These are phyloP conservation scores for Graphiopsis chlorocephala DNA, from an alignment of 2,329 filamentous ascomycete species.

Conservation along the genomic window DNA sequence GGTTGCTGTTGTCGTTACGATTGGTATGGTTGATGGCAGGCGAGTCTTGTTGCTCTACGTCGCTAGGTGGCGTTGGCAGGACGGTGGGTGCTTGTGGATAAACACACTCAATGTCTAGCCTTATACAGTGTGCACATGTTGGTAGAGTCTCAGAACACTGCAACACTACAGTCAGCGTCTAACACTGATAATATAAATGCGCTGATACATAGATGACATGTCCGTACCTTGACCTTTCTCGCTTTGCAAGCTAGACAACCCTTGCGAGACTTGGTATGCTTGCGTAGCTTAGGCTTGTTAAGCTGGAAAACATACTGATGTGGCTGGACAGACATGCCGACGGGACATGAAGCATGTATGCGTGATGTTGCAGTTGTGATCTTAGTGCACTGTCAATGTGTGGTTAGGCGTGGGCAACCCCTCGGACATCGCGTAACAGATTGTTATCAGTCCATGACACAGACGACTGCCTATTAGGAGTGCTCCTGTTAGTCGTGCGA, in stretches of 20 bases:
- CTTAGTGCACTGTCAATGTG: neutral
- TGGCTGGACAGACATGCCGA: neutral
- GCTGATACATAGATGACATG: neutral
- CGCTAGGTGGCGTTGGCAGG: neutral
- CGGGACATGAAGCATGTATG: neutral
- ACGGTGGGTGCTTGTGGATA: neutral
- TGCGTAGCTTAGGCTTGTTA: neutral
- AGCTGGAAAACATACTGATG: neutral
- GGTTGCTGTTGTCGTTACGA: neutral
- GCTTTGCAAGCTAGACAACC: neutral
- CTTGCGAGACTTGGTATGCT: neutral
- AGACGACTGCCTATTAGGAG: neutral
- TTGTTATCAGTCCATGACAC: neutral
- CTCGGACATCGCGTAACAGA: neutral
- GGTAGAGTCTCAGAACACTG: slow-evolving; percentile 1
- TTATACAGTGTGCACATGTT: neutral
- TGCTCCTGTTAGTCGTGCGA: neutral
- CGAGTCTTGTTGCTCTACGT: neutral
- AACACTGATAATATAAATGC: too few relatives aligned
- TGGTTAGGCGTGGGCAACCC: neutral
- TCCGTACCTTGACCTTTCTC: neutral
- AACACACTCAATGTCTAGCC: neutral
- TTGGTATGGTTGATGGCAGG: neutral
- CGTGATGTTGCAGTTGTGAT: neutral
- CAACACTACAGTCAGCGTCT: neutral